Percentiles rank a stretch among this genome's conserved stretches.
Evolutionary conservation across 2,329 filamentous ascomycete genomes (phyloP).

Genomic region (Sclerotinia spermophila): DNA sequence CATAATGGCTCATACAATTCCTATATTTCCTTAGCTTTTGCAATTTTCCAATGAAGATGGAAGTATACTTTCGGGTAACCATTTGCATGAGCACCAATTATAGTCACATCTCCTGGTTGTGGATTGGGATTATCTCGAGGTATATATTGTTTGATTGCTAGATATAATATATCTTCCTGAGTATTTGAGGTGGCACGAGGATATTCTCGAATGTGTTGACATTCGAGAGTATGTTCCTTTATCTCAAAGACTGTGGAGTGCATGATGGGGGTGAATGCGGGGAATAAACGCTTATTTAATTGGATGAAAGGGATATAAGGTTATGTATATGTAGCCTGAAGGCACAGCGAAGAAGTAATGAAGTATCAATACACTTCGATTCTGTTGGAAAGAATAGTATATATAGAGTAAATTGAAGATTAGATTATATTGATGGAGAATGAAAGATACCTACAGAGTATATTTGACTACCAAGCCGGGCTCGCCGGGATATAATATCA

Average conservation of each 20-base stretch:
- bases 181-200: conserved; percentile 65
- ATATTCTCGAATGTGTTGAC: conserved; percentile 80
- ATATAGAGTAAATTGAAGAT: background rate
- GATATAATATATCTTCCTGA: conserved; percentile 69
- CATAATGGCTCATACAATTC: conserved; percentile 89
- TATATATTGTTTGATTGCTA: conserved; percentile 85
- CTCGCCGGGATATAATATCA: too few relatives aligned
- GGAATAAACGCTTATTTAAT: background rate
- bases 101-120: conserved; percentile 72
- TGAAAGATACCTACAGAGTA: background rate
- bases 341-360: background rate
- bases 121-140: conserved; percentile 67
- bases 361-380: background rate
- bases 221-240: conserved; percentile 68
- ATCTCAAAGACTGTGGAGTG: conserved; percentile 52
- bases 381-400: background rate
- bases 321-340: background rate
- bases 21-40: conserved; percentile 42
- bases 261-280: conserved; percentile 6
- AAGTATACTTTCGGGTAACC: conserved; percentile 76
- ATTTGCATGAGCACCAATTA: conserved; percentile 86
- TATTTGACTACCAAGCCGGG: background rate
- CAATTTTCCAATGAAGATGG: background rate
- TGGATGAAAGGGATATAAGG: background rate
- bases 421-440: background rate